Evolutionary conservation across 768 basidiomycete species (phyloP), one percentile per base, ranked within the genome.

Genomic region (Russula virescens): DNA sequence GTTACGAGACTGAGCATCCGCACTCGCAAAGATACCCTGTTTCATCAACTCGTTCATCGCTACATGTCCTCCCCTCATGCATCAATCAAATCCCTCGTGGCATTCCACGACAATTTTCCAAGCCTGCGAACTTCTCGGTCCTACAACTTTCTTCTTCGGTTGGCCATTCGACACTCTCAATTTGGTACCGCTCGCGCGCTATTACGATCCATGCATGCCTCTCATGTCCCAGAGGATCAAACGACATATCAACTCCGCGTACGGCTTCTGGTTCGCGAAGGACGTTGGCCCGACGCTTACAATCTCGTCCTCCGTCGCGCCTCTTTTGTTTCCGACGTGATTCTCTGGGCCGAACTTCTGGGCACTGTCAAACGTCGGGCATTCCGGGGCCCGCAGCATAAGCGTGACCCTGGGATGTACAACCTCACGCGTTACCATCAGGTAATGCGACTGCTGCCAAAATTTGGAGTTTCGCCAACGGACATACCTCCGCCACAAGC

Each of bases 271-370:
- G 75, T 89, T 49, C 76, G 79, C 50, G 75, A 76, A 4, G 86
- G 83, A 9, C 71, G 70, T 47, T 89, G 87, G 86, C 71, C 78
- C 13, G 71, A 76, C 25, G 88, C 86, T 23, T 88, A 85, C 84
- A 66, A 46, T 4, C 55, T 60, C 23, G 59, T 60, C 13, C 40
- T 58, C 45, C 14, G 46, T 19, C 50, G 54, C n/a, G 49, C 61
- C 14, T 60, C 45, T 4, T 60, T 54, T 52, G 45, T n/a, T 54
- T 48, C 53, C 21, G 56, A 49, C 25, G 74, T 83, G 28, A 69
- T 73, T 5, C 71, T 89, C 55, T 88, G 85, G 87, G 61, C 83
- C 48, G 86, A 89, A 64, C 81, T 89, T 66, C 80, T 83, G 66
- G 76, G 77, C 51, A 75, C 76, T 19, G 68, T 71, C 64, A 78